Evolutionary conservation across 306 rosid species (phyloP).

Genomic region (Malus sylvestris): DNA sequence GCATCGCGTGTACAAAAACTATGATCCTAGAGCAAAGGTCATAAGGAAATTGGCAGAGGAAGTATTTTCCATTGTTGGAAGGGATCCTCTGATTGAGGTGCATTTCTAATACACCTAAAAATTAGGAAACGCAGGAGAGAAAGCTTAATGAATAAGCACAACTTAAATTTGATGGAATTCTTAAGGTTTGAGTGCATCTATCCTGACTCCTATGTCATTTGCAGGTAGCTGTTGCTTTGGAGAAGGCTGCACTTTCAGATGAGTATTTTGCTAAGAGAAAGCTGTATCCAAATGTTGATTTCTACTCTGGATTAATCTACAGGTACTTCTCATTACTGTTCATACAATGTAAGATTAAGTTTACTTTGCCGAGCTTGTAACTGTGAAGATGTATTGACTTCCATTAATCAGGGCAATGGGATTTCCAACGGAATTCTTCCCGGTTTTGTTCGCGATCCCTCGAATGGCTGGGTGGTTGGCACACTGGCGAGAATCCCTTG

Average conservation of each 20-base stretch:
- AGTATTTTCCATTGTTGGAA: constrained; percentile 86
- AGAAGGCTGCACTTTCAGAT: constrained; percentile 78
- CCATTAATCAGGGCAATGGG: constrained; percentile 77
- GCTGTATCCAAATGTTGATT: constrained; percentile 90
- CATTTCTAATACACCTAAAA: constrained; percentile 1
- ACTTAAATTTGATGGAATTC: not conserved
- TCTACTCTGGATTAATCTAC: constrained; percentile 86
- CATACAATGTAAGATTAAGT: not conserved
- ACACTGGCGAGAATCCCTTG: constrained; percentile 93
- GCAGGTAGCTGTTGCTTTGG: constrained; percentile 86
- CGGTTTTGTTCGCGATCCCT: constrained; percentile 82
- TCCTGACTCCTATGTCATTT: not conserved
- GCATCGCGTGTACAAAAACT: constrained; percentile 89
- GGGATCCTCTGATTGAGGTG: constrained; percentile 92
- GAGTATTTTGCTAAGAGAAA: constrained; percentile 81
- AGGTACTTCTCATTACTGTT: constrained; percentile 20
- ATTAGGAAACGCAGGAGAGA: not conserved
- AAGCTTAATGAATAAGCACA: not conserved
- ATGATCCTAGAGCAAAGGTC: constrained; percentile 91
- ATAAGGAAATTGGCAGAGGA: constrained; percentile 67
- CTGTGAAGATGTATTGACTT: not conserved
- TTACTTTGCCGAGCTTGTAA: not conserved
- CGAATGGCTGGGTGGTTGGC: constrained; percentile 94
- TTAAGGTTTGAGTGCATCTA: not conserved
- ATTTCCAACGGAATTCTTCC: constrained; percentile 79